Evolutionary conservation across 208 protist genomes (phyloP), one percentile per base, ranked within the genome.

Genomic region (Jaenimonas drosophilae): DNA sequence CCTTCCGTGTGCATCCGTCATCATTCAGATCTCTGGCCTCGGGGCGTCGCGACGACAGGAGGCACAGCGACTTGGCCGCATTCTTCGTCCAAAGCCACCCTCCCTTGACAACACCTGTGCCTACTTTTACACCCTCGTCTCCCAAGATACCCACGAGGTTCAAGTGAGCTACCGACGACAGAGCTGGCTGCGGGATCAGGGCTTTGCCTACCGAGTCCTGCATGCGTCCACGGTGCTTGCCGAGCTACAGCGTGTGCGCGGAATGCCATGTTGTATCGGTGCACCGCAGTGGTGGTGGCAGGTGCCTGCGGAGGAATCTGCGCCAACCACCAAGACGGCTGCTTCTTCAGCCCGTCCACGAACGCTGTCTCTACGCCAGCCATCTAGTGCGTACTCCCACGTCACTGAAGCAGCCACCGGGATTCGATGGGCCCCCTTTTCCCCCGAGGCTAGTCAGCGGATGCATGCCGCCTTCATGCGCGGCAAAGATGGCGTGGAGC

Each of bases 101-200:
- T 91, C 76, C 16, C 61, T 95, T 51, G 97, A 99, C 54, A 88
- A 86, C 64, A 86, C 73, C 2, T 89, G 79, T 49, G 97, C 98
- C 0, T 99, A 97, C 59, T 99, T 99, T 74, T 99, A 99, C 73
- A 96, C 96, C 0, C 70, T 98, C 3, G 95, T 99, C 5, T 96
- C 93, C 9, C 78, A 96, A 50, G 97, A 98, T 70, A 99, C 97
- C 17, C 54, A 86, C 20, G 98, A 99, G 59, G 86, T 99, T 63
- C 87, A 76, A 39, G 98, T 91, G 42, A 93, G 88, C 49, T 91
- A 89, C 40, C 96, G 88, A 41, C 85, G 98, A 37, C 97, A 99
- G 77, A 95, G 96, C 62, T 99, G 98, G 87, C 80, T 99, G 46
- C 80, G 98, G 14, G 96, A 99, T 54, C 86, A 96, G 59, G 89